These are phyloP conservation scores for Sicyos baderoa DNA, from an alignment of 306 rosid species.

Conservation along the genomic window DNA sequence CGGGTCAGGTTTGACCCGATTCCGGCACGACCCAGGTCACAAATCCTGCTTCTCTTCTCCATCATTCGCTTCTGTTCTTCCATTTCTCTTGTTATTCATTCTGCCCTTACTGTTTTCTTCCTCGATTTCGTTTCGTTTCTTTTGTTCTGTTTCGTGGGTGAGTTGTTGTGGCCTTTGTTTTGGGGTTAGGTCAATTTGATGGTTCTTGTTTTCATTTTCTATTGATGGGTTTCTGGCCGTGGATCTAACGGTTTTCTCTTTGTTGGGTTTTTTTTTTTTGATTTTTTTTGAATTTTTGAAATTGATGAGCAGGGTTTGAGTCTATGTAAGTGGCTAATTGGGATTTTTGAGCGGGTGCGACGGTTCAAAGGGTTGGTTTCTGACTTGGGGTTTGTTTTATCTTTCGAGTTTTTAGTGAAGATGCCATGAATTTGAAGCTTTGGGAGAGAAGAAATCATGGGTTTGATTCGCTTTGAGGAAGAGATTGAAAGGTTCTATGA, in stretches of 20 bases:
- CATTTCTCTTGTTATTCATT: neutral
- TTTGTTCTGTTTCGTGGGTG: no score
- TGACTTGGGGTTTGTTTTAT: neutral
- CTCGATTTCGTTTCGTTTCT: no score
- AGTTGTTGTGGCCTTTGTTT: constrained; percentile 2
- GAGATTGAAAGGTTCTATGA: constrained; percentile 58
- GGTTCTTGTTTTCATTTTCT: neutral
- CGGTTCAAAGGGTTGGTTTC: constrained; percentile 1
- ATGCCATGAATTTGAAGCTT: constrained; percentile 27
- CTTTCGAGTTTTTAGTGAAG: constrained; percentile 19
- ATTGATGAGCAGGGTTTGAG: neutral
- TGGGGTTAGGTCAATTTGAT: constrained; percentile 18
- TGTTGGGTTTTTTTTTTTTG: neutral
- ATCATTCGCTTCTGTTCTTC: neutral
- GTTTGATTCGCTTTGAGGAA: constrained; percentile 30
- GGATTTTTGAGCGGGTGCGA: constrained; percentile 14
- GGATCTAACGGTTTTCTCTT: constrained; percentile 8
- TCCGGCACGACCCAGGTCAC: constrained; percentile 29
- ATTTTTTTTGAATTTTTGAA: neutral
- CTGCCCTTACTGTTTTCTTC: constrained; percentile 13
- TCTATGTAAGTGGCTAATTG: constrained; percentile 10
- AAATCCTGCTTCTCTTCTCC: neutral
- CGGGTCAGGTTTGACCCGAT: constrained; percentile 25
- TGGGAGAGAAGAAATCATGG: neutral
- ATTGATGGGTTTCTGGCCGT: constrained; percentile 14